phyloP scores from a whole-genome alignment of 2,329 filamentous ascomycete genomes.

The Fusarium anthophilum region DNA sequence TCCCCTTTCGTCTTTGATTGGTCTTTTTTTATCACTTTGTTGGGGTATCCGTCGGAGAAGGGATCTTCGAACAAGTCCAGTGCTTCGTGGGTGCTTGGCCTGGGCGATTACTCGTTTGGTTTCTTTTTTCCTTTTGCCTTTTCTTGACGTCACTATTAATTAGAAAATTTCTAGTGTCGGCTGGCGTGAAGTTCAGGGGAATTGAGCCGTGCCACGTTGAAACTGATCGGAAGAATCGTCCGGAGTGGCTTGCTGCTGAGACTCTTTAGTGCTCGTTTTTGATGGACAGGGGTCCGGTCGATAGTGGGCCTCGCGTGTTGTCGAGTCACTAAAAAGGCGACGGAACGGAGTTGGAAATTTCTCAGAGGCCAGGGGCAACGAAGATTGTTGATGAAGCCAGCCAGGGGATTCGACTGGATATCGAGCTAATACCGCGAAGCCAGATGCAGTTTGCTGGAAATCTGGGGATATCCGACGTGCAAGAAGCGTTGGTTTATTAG shows the following conservation, averaged over 20 bases:
- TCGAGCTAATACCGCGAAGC: slow-evolving; percentile 15
- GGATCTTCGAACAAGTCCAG: slow-evolving; percentile 4
- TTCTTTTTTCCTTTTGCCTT: background rate
- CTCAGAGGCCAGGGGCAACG: slow-evolving; percentile 1
- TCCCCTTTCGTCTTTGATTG: slow-evolving; percentile 39
- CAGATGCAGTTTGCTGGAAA: slow-evolving; percentile 16
- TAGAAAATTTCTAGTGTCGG: slow-evolving; percentile 23
- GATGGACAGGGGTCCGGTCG: slow-evolving; percentile 16
- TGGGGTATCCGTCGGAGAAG: background rate
- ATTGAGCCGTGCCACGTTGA: slow-evolving; percentile 34
- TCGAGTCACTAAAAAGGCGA: slow-evolving; percentile 18
- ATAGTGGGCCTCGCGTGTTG: slow-evolving; percentile 26
- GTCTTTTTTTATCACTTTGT: slow-evolving; percentile 22
- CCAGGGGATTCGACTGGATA: slow-evolving; percentile 9
- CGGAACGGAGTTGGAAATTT: slow-evolving; percentile 15
- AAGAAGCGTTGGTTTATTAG: slow-evolving; percentile 16
- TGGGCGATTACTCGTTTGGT: background rate
- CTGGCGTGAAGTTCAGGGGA: slow-evolving; percentile 26
- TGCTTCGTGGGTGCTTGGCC: slow-evolving; percentile 29
- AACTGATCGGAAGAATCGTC: slow-evolving; percentile 24
- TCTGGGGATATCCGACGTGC: slow-evolving; percentile 6
- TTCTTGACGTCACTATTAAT: slow-evolving; percentile 33
- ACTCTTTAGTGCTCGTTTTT: slow-evolving; percentile 13
- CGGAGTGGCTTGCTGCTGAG: slow-evolving; percentile 31
- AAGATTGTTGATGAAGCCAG: slow-evolving; percentile 23